phyloP scores from a whole-genome alignment of 1,139 yeast species.

The Yamadazyma blattariae region DNA sequence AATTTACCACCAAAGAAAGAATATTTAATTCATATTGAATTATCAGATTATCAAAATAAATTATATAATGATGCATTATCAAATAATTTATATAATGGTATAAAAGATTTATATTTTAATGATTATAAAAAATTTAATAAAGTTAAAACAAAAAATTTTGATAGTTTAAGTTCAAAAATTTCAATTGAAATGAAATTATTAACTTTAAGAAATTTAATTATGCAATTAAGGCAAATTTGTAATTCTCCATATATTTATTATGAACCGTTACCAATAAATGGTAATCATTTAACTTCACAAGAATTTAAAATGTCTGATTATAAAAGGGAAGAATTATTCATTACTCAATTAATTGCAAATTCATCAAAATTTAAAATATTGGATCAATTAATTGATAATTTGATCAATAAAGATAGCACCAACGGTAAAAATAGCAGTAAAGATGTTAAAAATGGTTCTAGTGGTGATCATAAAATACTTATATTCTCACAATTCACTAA shows the following conservation, averaged over 20 bases:
- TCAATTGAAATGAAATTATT: constrained; percentile 21
- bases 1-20: constrained; percentile 86
- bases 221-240: constrained; percentile 83
- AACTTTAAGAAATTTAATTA: constrained; percentile 59
- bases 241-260: constrained; percentile 82
- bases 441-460: too few species aligned
- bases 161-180: constrained; percentile 11
- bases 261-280: constrained; percentile 64
- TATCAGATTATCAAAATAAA: constrained; percentile 60
- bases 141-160: constrained; percentile 3
- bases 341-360: constrained; percentile 34
- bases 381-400: constrained; percentile 54
- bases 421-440: too few species aligned
- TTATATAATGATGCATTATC: constrained; percentile 62
- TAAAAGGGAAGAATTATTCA: constrained; percentile 23
- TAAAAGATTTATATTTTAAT: constrained; percentile 16
- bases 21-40: constrained; percentile 70
- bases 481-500: constrained; percentile 83
- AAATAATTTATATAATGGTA: constrained; percentile 39
- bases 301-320: constrained; percentile 22
- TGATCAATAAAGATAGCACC: constrained; percentile 26
- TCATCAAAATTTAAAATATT: constrained; percentile 74
- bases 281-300: constrained; percentile 14
- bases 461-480: constrained; percentile 57
- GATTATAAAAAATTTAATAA: constrained; percentile 17